Evolutionary conservation across 148 eudicot genomes (phyloP), one percentile per base, ranked within the genome.

Genomic region (Polygonum aviculare): DNA sequence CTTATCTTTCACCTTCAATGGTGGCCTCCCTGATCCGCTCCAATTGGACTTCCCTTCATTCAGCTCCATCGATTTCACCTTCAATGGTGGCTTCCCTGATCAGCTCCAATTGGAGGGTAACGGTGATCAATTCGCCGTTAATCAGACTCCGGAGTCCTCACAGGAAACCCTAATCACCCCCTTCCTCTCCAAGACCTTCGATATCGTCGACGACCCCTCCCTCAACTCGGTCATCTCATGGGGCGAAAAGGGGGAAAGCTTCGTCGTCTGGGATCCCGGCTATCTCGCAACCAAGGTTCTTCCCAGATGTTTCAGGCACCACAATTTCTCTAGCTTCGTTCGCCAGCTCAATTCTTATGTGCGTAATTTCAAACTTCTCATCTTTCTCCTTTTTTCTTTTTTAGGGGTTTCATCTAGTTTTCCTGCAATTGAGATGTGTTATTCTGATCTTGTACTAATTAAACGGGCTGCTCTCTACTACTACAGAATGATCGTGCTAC

Each of bases 281-380:
- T 91, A 90, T 78, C 91, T 94, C 63, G 70, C 97, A 2, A 83
- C 88, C 22, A 4, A 73, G 5, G 75, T 94, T n/a, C 85, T 94
- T 47, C 98, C 97, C 9, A 78, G 88, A 76, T 86, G 88, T 76
- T 94, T 94, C 88, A 94, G 91, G 91, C 98, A 94, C 84, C 87
- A 85, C 86, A 94, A 94, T 74, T 94, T 91, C 84, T 91, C 98
- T 33, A 94, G 98, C 83, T 94, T 94, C 80, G 92, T 94, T 80
- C 94, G 98, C 14, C 98, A 94, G 83, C 98, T 94, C 7, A 94
- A 94, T 75, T 90, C 97, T 51, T 94, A 94, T 87, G 98, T 94
- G 91, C 87, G 98, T 93, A 90, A 40, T 73, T 74, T 22, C 75
- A 33, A 44, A 44, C 19, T n/a, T 26, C 6, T 16, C 14, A 12